phyloP scores from a whole-genome alignment of 2,329 filamentous ascomycete species.

The Cryphonectria naterciae region DNA sequence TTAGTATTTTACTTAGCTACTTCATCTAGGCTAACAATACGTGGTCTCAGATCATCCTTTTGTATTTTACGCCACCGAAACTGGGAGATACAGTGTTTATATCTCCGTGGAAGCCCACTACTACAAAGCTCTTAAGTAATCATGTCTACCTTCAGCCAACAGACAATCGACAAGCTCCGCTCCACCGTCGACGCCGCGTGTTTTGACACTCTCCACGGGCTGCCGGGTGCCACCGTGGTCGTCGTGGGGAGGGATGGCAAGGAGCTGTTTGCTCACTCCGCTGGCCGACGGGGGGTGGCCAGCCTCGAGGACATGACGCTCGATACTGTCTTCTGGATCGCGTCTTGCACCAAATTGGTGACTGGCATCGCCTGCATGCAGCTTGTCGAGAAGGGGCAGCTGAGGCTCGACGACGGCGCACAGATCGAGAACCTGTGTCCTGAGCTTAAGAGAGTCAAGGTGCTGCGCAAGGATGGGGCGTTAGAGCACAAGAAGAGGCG shows the following conservation, averaged over 20 bases:
- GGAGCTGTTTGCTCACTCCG: conserved; percentile 52
- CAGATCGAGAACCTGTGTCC: conserved; percentile 43
- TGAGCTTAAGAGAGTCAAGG: conserved; percentile 52
- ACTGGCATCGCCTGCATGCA: conserved; percentile 59
- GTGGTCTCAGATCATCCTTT: neutral
- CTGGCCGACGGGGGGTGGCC: conserved; percentile 49
- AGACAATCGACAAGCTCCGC: conserved; percentile 32
- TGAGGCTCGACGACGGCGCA: conserved; percentile 32
- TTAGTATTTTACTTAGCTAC: neutral
- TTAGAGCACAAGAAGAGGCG: conserved; percentile 48
- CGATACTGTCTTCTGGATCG: conserved; percentile 64
- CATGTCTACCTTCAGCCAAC: conserved; percentile 30
- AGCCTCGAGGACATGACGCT: conserved; percentile 28
- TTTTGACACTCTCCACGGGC: conserved; percentile 42
- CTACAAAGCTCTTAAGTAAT: neutral
- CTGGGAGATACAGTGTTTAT: neutral
- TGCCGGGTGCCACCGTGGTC: conserved; percentile 51
- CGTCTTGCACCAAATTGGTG: conserved; percentile 62
- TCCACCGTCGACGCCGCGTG: conserved; percentile 43
- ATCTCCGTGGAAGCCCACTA: neutral
- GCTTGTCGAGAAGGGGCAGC: conserved; percentile 47
- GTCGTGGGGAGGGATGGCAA: conserved; percentile 52
- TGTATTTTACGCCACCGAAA: too few relatives aligned
- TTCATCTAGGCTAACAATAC: neutral
- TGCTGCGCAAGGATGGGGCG: conserved; percentile 45